These are phyloP conservation scores for Prunus padus DNA, from an alignment of 306 rosid genomes.

Conservation along the genomic window DNA sequence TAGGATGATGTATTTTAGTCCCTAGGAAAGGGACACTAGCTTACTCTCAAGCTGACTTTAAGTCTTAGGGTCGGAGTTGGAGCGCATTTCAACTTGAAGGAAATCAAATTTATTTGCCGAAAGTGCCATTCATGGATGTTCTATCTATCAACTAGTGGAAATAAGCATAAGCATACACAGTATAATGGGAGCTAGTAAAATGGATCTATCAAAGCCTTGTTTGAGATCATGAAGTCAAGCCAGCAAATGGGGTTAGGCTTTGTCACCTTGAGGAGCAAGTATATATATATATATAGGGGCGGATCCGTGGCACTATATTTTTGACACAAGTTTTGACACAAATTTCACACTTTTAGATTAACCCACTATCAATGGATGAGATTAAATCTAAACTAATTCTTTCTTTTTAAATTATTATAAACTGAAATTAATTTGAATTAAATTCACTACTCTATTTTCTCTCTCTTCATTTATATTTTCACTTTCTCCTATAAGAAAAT, in stretches of 20 bases:
- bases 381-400: too few species aligned
- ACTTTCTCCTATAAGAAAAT: too few species aligned
- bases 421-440: too few species aligned
- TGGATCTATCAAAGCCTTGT: background rate
- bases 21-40: background rate
- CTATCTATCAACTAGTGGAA: conserved; percentile 18
- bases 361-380: too few species aligned
- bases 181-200: conserved; percentile 10
- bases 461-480: too few species aligned
- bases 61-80: conserved; percentile 31
- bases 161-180: background rate
- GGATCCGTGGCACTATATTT: too few species aligned
- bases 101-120: conserved; percentile 28
- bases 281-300: too few species aligned
- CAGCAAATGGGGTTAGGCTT: background rate
- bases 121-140: conserved; percentile 18
- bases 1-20: conserved; percentile 30
- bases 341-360: too few species aligned
- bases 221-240: conserved; percentile 6
- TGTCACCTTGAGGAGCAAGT: background rate
- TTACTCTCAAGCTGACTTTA: conserved; percentile 26
- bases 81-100: conserved; percentile 26
- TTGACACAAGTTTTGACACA: too few species aligned
- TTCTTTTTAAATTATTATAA: too few species aligned
- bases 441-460: too few species aligned